Base-by-base conservation (phyloP, 208 protist species). In the Angomonas deanei region DNA sequence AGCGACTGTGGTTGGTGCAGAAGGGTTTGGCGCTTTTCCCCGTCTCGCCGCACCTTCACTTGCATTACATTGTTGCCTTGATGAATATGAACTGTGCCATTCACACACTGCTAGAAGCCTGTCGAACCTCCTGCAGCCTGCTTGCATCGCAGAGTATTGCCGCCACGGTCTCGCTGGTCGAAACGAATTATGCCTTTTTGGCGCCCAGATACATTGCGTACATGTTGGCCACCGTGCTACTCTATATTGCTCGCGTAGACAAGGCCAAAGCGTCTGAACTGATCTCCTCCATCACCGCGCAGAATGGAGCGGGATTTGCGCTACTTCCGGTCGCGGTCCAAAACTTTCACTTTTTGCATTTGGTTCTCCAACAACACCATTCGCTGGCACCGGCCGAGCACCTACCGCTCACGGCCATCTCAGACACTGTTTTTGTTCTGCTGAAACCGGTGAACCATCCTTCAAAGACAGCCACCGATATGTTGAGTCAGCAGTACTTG, bases 351-450 rank as follows among this genome's bases (percentile, higher is more conserved):
- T 48, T 91, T 38, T 58, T 93, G 62, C 66, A 78, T 15, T 63
- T 87, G 31, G 78, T 68, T 0, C 60, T 87, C 23, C 70, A 64
- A 11, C 70, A 84, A 66, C 66, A 38, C 11, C 66, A 71, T 2
- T 34, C 57, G 32, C 38, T 88, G 26, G 60, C 63, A 2, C 70
- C 68, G 31, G 57, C 55, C 8, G 57, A 71, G 34, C 49, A 42
- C 13, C 72, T 94, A 0, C 88, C 88, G 28, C 64, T 94, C 39
- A 80, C 79, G 0, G 72, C 82, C 13, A 69, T 94, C 13, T 89
- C 81, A 2, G 88, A 94, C 34, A 62, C 53, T 17, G 8, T 61
- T 17, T 61, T 42, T 31, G 33, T 61, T 19, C 1, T 64, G 70
- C 38, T 66, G 64, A 17, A 27, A 67, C 6, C 67, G 72, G 10